Evolutionary conservation across 352 stramenopile species (phyloP), one percentile per base, ranked within the genome.

Genomic region (Pythium scleroteichum): DNA sequence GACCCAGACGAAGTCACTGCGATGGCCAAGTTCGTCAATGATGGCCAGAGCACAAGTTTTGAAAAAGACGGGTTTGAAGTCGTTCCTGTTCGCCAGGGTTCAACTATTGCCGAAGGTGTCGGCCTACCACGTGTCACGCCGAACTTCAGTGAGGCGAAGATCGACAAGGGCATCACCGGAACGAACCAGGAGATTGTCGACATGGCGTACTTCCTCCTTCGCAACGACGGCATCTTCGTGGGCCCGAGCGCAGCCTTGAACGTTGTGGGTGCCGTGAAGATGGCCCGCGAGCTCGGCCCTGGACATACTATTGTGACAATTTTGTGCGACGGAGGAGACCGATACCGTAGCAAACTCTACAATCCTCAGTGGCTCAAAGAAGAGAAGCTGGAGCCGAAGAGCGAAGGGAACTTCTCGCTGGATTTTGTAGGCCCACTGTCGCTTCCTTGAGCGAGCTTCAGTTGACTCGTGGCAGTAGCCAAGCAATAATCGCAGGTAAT

Each of bases 41-140:
- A 85, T n/a, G 62, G 68, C 2, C 56, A 72, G 53, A 65, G 61
- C 4, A 90, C 78, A 10, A 85, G 73, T 32, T 59, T 79, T 5
- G 79, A 97, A 47, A 92, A 98, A 68, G 76, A 86, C 22, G 93
- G 95, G 32, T 97, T 92, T 17, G 82, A 96, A 27, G 76, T 97
- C n/a, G 73, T 98, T 2, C 87, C 75, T 0, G 88, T 88, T 27
- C 81, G 83, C 0, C 78, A 84, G 45, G 93, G 72, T 54, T 83
- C 54, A 66, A 98, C 87, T 69, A 98, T 94, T 49, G 97, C 97
- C 41, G 94, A 99, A 74, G 96, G 96, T 22, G 95, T 99, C 45
- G 95, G 91, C 8, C 83, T 97, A 4, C 79, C 90, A 24, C 96
- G 96, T 22, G 87, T 98, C 53, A 97, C 93, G 13, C 85, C 87